Evolutionary conservation across 2,329 filamentous ascomycete species (phyloP).

Genomic region (Ophiostoma montium): DNA sequence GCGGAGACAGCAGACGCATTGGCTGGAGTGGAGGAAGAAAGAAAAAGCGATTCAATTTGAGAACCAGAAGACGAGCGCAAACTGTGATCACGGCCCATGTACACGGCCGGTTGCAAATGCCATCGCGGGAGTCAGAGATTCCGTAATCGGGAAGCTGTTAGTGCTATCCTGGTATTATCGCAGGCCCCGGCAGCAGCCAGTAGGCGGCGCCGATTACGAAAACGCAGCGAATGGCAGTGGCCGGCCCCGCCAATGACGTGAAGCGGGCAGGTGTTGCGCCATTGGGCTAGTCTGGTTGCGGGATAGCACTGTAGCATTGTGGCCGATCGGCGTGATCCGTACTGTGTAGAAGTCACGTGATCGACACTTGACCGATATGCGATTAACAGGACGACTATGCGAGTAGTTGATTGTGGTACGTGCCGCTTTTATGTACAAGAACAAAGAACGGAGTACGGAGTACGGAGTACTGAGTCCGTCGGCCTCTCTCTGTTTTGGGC

Average conservation of each 20-base stretch:
- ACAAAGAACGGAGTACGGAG: too few species aligned
- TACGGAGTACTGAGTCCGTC: too few species aligned
- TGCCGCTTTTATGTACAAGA: too few species aligned
- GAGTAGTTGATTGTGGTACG: too few species aligned
- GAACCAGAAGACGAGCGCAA: background rate
- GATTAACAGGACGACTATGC: too few species aligned
- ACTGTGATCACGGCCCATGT: background rate
- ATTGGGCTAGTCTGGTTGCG: background rate
- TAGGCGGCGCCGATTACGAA: background rate
- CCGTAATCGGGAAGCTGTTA: slow-evolving; percentile 1
- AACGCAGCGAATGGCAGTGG: slow-evolving; percentile 1
- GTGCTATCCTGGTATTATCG: background rate
- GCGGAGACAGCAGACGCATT: background rate
- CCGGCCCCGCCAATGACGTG: background rate
- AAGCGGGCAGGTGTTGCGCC: background rate
- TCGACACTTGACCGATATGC: too few species aligned
- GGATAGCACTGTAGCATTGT: background rate
- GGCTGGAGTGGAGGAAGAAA: background rate
- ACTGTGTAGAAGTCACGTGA: too few species aligned
- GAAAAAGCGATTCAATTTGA: background rate
- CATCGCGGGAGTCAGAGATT: background rate
- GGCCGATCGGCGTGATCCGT: too few species aligned
- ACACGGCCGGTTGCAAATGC: background rate
- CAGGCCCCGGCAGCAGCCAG: background rate
- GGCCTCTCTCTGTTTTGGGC: too few species aligned